phyloP scores from a whole-genome alignment of 371 early-diverging fungal genomes.

The Gilbertella persicaria region DNA sequence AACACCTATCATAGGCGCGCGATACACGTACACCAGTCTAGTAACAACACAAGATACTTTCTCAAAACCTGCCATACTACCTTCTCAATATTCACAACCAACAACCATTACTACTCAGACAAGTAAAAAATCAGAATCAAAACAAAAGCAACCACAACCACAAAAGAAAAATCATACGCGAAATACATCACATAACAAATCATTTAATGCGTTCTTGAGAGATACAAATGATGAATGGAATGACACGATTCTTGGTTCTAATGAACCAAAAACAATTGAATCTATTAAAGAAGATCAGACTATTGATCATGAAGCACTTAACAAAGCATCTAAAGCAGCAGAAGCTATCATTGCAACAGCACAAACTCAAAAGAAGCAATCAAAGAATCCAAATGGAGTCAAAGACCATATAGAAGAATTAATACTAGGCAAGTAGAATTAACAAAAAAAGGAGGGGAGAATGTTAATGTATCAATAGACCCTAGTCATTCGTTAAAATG shows the following conservation, averaged over 20 bases:
- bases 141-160: slow-evolving; percentile 1
- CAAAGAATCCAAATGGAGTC: slow-evolving; percentile 14
- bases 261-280: neutral
- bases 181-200: slow-evolving; percentile 42
- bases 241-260: slow-evolving; percentile 34
- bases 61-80: slow-evolving; percentile 10
- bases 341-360: slow-evolving; percentile 2
- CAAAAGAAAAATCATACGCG: slow-evolving; percentile 24
- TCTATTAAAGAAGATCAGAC: neutral
- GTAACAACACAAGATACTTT: slow-evolving; percentile 20
- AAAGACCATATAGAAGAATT: slow-evolving; percentile 24
- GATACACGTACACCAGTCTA: slow-evolving; percentile 46
- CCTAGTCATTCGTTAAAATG: slow-evolving; percentile 25
- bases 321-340: slow-evolving; percentile 10
- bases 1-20: slow-evolving; percentile 39
- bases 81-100: slow-evolving; percentile 12
- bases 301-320: slow-evolving; percentile 7
- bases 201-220: slow-evolving; percentile 48
- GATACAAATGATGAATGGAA: slow-evolving; percentile 61
- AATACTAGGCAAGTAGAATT: slow-evolving; percentile 11
- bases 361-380: slow-evolving; percentile 5
- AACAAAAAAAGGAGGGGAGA: neutral
- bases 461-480: slow-evolving; percentile 5
- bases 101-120: neutral
- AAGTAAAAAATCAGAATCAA: slow-evolving; percentile 6